Evolutionary conservation across 176 grass and related monocot species (phyloP).

Genomic region (Ensete ventricosum): DNA sequence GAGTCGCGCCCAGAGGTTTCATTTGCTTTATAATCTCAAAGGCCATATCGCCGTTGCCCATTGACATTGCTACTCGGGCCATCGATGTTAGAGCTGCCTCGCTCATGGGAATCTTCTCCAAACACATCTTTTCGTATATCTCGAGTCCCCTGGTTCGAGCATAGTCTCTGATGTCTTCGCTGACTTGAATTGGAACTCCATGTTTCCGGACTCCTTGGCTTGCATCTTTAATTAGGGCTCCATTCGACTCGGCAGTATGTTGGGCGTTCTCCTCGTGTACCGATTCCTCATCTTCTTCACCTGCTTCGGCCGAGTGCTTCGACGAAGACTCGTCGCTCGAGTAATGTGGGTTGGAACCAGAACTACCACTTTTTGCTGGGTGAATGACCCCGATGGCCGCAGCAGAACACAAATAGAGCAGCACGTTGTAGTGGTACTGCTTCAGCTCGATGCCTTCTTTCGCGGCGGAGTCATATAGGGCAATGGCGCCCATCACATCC

Average conservation of each 20-base stretch:
- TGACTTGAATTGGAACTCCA: constrained; percentile 23
- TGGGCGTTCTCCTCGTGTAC: background rate
- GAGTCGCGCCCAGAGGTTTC: constrained; percentile 32
- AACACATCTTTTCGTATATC: constrained; percentile 47
- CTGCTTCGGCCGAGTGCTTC: background rate
- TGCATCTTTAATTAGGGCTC: background rate
- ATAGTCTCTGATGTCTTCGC: constrained; percentile 38
- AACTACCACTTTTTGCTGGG: constrained; percentile 46
- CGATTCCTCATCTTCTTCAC: constrained; percentile 1
- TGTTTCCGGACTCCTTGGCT: background rate
- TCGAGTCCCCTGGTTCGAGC: constrained; percentile 40
- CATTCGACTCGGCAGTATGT: background rate
- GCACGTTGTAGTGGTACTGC: constrained; percentile 64
- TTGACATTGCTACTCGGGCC: constrained; percentile 45
- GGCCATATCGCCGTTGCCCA: constrained; percentile 39
- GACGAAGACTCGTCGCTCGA: background rate
- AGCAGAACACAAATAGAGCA: constrained; percentile 58
- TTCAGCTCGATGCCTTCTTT: constrained; percentile 30
- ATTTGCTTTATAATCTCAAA: constrained; percentile 58
- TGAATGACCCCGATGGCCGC: constrained; percentile 41
- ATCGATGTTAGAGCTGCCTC: constrained; percentile 58
- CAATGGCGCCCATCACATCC: constrained; percentile 45
- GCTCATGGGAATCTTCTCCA: constrained; percentile 36
- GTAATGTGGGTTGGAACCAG: background rate
- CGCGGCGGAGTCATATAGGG: constrained; percentile 37